These are phyloP conservation scores for Gigaspora rosea DNA, from an alignment of 192 early-diverging fungal species.

Conservation along the genomic window DNA sequence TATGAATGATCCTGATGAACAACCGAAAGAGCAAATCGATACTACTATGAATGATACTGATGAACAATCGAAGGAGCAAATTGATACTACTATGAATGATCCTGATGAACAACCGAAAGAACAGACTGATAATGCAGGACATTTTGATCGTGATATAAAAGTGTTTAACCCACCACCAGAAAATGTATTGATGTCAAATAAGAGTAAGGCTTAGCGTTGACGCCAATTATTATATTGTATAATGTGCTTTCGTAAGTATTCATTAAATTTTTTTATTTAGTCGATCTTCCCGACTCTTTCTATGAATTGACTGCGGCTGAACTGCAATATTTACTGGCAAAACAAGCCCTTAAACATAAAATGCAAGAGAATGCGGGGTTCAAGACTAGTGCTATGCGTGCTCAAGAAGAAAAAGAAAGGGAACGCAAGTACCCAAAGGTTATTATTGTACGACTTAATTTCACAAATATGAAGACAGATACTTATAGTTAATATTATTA, in stretches of 20 bases:
- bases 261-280: conserved; percentile 37
- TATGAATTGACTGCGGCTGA: conserved; percentile 76
- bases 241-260: not conserved
- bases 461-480: not conserved
- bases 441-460: not conserved
- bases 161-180: conserved; percentile 58
- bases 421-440: conserved; percentile 73
- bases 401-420: conserved; percentile 62
- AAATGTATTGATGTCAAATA: conserved; percentile 37
- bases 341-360: conserved; percentile 55
- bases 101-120: no score
- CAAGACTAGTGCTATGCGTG: conserved; percentile 78
- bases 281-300: conserved; percentile 86
- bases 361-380: conserved; percentile 70
- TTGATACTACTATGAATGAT: no score
- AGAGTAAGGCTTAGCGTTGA: conserved; percentile 36
- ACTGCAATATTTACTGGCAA: conserved; percentile 63
- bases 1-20: no score
- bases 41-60: no score
- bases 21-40: no score
- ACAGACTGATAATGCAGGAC: not conserved
- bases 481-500: not conserved
- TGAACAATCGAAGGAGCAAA: not conserved
- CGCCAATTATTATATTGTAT: not conserved
- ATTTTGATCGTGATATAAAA: conserved; percentile 44